These are phyloP conservation scores for Sporothrix brasiliensis DNA, from an alignment of 2,329 filamentous ascomycete species.

Conservation along the genomic window DNA sequence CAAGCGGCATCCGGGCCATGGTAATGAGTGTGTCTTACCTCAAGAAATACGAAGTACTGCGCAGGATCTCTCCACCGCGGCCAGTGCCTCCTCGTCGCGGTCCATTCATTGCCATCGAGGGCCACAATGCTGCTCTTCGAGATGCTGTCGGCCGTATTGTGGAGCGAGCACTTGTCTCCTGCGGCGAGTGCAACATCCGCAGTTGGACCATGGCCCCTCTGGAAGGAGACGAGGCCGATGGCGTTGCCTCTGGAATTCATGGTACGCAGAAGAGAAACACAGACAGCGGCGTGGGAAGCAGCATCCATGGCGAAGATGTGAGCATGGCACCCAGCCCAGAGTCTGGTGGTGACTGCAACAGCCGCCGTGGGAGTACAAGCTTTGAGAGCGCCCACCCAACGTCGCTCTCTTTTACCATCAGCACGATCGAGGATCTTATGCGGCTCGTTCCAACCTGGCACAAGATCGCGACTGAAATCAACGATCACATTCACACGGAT, in stretches of 20 bases:
- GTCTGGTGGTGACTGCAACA: conserved; percentile 31
- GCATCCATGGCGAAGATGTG: conserved; percentile 13
- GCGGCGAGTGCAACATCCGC: conserved; percentile 51
- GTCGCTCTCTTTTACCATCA: conserved; percentile 46
- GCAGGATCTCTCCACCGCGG: conserved; percentile 71
- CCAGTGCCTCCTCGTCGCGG: conserved; percentile 60
- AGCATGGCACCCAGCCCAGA: conserved; percentile 10
- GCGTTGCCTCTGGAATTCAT: background rate
- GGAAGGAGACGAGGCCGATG: background rate
- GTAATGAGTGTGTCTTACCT: conserved; percentile 74
- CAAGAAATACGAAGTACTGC: conserved; percentile 75
- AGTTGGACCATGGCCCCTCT: conserved; percentile 33
- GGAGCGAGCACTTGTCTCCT: conserved; percentile 60
- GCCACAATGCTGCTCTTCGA: conserved; percentile 59
- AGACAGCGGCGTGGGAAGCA: conserved; percentile 22
- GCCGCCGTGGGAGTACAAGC: conserved; percentile 3
- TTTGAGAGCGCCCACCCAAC: conserved; percentile 39
- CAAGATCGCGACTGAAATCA: conserved; percentile 70
- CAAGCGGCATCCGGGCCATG: conserved; percentile 64
- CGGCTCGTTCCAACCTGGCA: conserved; percentile 74
- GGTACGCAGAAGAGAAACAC: conserved; percentile 17
- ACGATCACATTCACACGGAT: conserved; percentile 47
- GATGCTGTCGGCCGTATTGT: conserved; percentile 65
- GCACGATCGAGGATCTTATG: conserved; percentile 57
- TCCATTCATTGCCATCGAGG: conserved; percentile 81